These are phyloP conservation scores for Phialocephala subalpina DNA, from an alignment of 2,329 filamentous ascomycete genomes.

Conservation along the genomic window DNA sequence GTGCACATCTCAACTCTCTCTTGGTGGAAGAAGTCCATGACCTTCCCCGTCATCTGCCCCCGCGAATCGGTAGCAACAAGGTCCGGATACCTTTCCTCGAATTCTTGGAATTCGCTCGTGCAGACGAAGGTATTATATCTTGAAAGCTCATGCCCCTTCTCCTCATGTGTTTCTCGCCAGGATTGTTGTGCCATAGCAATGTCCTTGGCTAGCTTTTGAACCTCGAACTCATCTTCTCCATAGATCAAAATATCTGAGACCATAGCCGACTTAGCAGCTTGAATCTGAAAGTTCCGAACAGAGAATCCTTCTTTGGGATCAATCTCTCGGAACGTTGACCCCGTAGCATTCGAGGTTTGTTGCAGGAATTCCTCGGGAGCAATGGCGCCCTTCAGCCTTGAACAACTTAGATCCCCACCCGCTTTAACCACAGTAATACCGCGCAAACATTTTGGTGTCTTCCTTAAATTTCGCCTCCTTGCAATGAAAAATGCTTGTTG, in stretches of 20 bases:
- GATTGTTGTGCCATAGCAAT: conserved; percentile 79
- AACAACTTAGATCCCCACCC: conserved; percentile 76
- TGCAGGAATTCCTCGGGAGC: conserved; percentile 81
- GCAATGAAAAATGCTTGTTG: conserved; percentile 91
- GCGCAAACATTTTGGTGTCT: conserved; percentile 78
- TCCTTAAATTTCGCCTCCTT: conserved; percentile 73
- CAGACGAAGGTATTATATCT: conserved; percentile 87
- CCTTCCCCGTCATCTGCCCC: conserved; percentile 76
- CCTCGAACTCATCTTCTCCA: conserved; percentile 71
- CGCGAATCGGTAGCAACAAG: conserved; percentile 79
- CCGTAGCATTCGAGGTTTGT: conserved; percentile 52
- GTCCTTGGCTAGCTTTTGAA: conserved; percentile 69
- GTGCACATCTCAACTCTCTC: conserved; percentile 91
- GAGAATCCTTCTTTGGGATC: conserved; percentile 93
- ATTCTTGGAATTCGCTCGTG: conserved; percentile 68
- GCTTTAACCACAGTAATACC: conserved; percentile 89
- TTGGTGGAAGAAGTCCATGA: conserved; percentile 89
- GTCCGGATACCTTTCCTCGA: conserved; percentile 74
- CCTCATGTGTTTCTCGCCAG: conserved; percentile 73
- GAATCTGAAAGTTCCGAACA: conserved; percentile 96
- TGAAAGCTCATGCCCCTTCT: conserved; percentile 61
- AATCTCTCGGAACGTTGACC: conserved; percentile 71
- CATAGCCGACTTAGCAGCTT: conserved; percentile 85
- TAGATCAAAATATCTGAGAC: conserved; percentile 95
- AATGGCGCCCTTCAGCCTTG: conserved; percentile 87